Evolutionary conservation across 2,329 filamentous ascomycete species (phyloP), one percentile per base, ranked within the genome.

Genomic region (Aspergillus latus): DNA sequence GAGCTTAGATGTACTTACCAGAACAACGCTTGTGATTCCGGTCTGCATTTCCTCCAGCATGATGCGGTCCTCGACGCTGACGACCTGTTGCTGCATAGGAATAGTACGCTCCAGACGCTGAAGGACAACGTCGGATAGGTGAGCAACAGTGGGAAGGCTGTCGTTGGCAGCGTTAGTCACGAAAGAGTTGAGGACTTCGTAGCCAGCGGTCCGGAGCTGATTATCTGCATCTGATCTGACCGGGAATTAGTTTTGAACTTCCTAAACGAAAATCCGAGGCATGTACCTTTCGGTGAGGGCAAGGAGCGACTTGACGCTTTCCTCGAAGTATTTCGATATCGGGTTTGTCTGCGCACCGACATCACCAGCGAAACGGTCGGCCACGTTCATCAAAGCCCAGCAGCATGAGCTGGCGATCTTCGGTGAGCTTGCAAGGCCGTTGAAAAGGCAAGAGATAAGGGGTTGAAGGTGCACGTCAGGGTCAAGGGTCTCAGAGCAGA

Each of bases 401-500:
- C 94, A 99, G 85, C 94, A 97, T 30, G 94, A 99, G 54, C 91
- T 87, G 32, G 93, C 94, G 87, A 99, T 99, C 84, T 96, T 97
- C 58, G 92, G 88, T 72, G 89, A 94, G 78, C 89, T 93, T 58
- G 90, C 86, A 58, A 99, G 83, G 49, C 93, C 94, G 65, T 87
- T 86, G 80, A 99, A 99, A 8, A 99, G 84, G 40, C 92, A 89
- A 55, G 86, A 85, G 68, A 99, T 93, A 60, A 99, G 82, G 16
- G 88, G 85, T 62, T 92, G 89, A 4, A 99, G 84, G 71, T 97
- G 91, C 61, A 87, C 81, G 64, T 84, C 80, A 40, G 91, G 88
- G 72, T 99, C 93, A 68, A 99, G 95, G 44, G 92, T 88, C 65
- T 93, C 89, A 9, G 92, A 91, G 75, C 92, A 94, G 65, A 88